phyloP scores from a whole-genome alignment of 2,329 filamentous ascomycete species.

The Acrocalymma vagum region DNA sequence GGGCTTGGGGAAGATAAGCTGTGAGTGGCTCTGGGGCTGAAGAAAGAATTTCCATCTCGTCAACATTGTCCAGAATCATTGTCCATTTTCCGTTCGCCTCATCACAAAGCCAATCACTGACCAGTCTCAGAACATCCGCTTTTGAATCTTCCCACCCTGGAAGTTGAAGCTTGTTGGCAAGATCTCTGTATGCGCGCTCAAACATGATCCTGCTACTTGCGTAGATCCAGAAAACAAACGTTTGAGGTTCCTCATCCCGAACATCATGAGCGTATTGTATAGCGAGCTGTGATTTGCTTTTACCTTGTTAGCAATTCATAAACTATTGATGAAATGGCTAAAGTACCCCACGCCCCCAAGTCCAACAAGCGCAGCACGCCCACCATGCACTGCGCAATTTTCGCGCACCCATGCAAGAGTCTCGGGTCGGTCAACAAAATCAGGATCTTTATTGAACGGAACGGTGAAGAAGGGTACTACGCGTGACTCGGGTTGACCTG shows the following conservation, averaged over 20 bases:
- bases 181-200: slow-evolving; percentile 16
- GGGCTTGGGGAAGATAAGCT: slow-evolving; percentile 22
- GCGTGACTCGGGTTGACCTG: slow-evolving; percentile 10
- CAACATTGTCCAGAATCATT: slow-evolving; percentile 24
- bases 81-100: slow-evolving; percentile 19
- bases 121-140: slow-evolving; percentile 16
- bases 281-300: slow-evolving; percentile 21
- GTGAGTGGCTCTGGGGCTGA: slow-evolving; percentile 5
- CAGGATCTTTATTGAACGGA: slow-evolving; percentile 35
- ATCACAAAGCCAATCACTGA: slow-evolving; percentile 20
- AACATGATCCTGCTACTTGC: slow-evolving; percentile 23
- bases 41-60: slow-evolving; percentile 12
- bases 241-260: slow-evolving; percentile 22
- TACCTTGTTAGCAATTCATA: slow-evolving; percentile 3
- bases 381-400: slow-evolving; percentile 41
- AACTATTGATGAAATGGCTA: not conserved
- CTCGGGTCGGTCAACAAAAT: slow-evolving; percentile 35
- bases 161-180: slow-evolving; percentile 19
- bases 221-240: slow-evolving; percentile 38
- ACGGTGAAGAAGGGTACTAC: slow-evolving; percentile 34
- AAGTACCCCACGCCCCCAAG: slow-evolving; percentile 31
- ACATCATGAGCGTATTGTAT: slow-evolving; percentile 30
- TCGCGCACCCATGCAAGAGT: slow-evolving; percentile 32
- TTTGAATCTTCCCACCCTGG: slow-evolving; percentile 14
- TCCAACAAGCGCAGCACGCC: slow-evolving; percentile 39